Evolutionary conservation across 2,329 filamentous ascomycete genomes (phyloP).

Genomic region (Chalaropsis thielavioides): DNA sequence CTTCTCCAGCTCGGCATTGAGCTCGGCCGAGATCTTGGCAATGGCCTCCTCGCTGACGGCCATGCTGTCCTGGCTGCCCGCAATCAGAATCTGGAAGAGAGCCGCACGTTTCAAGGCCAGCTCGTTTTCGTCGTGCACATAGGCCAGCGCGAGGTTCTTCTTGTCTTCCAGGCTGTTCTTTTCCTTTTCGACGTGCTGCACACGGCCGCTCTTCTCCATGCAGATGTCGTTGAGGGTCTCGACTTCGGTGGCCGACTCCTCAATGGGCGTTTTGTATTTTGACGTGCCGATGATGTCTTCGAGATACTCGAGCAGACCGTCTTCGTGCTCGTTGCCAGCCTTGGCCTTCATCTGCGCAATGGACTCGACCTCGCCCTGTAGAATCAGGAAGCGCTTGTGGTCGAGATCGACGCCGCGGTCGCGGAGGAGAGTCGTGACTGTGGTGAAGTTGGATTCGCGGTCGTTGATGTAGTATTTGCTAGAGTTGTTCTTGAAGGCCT

Average conservation of each 20-base stretch:
- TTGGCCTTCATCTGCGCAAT: conserved; percentile 99
- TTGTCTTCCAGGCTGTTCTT: conserved; percentile 87
- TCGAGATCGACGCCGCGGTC: conserved; percentile 88
- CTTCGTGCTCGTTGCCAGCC: conserved; percentile 85
- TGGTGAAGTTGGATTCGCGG: conserved; percentile 79
- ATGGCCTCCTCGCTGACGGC: conserved; percentile 81
- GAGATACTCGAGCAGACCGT: conserved; percentile 87
- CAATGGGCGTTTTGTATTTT: conserved; percentile 94
- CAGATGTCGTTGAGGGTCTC: conserved; percentile 91
- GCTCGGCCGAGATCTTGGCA: conserved; percentile 71
- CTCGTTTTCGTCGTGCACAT: conserved; percentile 85
- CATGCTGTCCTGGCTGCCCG: conserved; percentile 79
- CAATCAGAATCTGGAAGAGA: conserved; percentile 81
- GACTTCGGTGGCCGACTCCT: conserved; percentile 79
- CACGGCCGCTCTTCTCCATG: conserved; percentile 83
- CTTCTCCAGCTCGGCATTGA: conserved; percentile 79
- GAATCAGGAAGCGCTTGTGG: conserved; percentile 92
- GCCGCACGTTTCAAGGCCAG: conserved; percentile 77
- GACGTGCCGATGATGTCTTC: conserved; percentile 98
- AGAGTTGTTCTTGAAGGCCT: conserved; percentile 93
- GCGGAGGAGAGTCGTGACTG: conserved; percentile 73
- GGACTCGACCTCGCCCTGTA: conserved; percentile 95
- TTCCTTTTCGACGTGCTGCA: conserved; percentile 96
- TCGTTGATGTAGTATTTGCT: conserved; percentile 97
- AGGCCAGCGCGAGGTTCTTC: conserved; percentile 85